A percentile compares a stretch with the other conserved stretches of the same genome.
Evolutionary conservation across 2,329 filamentous ascomycete genomes (phyloP).

Genomic region (Talaromyces funiculosus): DNA sequence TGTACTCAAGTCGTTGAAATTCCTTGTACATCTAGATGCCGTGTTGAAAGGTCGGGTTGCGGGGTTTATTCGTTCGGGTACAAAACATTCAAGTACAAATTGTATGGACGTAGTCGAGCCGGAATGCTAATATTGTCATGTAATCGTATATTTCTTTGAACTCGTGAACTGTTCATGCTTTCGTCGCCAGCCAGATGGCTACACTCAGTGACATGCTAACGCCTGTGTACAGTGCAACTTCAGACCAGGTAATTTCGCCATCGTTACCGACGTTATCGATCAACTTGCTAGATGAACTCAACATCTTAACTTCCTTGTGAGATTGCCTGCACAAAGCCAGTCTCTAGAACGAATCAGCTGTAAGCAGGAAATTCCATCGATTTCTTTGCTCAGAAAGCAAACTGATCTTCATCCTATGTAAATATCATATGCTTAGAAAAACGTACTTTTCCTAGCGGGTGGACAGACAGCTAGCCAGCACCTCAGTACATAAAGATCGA

Average conservation of each 20-base stretch:
- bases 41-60: neutral
- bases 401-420: neutral
- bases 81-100: neutral
- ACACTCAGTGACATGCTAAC: neutral
- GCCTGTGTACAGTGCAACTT: neutral
- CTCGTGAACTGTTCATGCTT: neutral
- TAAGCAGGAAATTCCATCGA: neutral
- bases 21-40: neutral
- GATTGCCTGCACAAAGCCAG: neutral
- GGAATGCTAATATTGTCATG: neutral
- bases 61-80: neutral
- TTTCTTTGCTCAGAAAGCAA: neutral
- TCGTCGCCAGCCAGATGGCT: neutral
- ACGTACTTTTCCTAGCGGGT: neutral
- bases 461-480: neutral
- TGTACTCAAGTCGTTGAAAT: neutral
- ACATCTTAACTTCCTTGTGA: neutral
- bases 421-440: neutral
- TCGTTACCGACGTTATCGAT: neutral
- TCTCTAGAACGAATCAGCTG: neutral
- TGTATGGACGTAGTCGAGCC: neutral
- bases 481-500: neutral
- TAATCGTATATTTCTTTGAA: neutral
- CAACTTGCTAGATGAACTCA: neutral
- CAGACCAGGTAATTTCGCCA: neutral